Evolutionary conservation across 345 rosid species (phyloP).

Genomic region (Abelmoschus esculentus): DNA sequence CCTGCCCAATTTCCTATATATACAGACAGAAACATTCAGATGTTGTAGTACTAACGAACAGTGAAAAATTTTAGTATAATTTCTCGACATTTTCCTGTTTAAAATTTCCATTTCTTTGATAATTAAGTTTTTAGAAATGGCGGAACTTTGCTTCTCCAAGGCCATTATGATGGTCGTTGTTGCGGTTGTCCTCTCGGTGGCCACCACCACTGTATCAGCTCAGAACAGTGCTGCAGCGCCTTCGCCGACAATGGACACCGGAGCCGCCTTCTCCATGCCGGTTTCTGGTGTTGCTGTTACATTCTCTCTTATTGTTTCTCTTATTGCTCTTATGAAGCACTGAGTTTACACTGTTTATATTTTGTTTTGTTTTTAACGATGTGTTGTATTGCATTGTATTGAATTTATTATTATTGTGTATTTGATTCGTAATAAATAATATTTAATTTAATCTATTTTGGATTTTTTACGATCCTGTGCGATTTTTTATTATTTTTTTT

Average conservation of each 20-base stretch:
- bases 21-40: too few relatives aligned
- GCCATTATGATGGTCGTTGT: constrained; percentile 10
- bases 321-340: constrained; percentile 8
- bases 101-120: background rate
- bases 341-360: background rate
- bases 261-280: constrained; percentile 9
- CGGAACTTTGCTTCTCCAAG: background rate
- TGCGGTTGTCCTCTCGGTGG: background rate
- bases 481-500: too few relatives aligned
- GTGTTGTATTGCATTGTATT: background rate
- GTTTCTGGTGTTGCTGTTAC: background rate
- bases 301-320: background rate
- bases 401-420: background rate
- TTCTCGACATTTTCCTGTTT: too few relatives aligned
- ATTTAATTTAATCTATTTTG: too few relatives aligned
- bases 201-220: constrained; percentile 17
- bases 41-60: too few relatives aligned
- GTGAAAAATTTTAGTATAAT: too few relatives aligned
- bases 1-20: too few relatives aligned
- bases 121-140: background rate
- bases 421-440: background rate
- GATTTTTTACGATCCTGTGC: too few relatives aligned
- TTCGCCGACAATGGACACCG: constrained; percentile 23
- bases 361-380: background rate
- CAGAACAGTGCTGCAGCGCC: constrained; percentile 26